These are phyloP conservation scores for Penicillium sclerotiorum DNA, from an alignment of 2,329 filamentous ascomycete genomes.

Conservation along the genomic window DNA sequence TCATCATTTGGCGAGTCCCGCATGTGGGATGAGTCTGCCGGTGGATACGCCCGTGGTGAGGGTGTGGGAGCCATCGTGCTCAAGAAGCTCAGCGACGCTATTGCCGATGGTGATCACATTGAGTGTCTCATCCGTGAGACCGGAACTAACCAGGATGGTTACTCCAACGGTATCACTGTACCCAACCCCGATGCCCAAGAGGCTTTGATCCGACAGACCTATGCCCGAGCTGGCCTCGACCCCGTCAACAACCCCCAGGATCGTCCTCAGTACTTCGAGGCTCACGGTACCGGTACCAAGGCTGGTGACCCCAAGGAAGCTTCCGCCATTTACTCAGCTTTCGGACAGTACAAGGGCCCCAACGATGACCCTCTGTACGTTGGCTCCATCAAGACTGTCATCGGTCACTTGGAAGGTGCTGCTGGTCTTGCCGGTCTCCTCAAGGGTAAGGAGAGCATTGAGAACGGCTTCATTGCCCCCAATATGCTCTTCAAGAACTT, in stretches of 20 bases:
- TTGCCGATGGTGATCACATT: slow-evolving; percentile 48
- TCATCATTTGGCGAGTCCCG: slow-evolving; percentile 53
- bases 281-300: slow-evolving; percentile 60
- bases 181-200: slow-evolving; percentile 38
- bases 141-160: slow-evolving; percentile 34
- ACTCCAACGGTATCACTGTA: slow-evolving; percentile 32
- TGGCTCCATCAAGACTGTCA: slow-evolving; percentile 42
- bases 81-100: slow-evolving; percentile 52
- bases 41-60: slow-evolving; percentile 56
- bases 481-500: slow-evolving; percentile 6
- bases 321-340: slow-evolving; percentile 49
- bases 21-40: slow-evolving; percentile 45
- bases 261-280: slow-evolving; percentile 43
- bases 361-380: slow-evolving; percentile 15
- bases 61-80: slow-evolving; percentile 53
- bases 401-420: slow-evolving; percentile 25
- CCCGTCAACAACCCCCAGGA: background rate
- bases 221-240: slow-evolving; percentile 39
- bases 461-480: slow-evolving; percentile 8
- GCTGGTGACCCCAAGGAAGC: slow-evolving; percentile 62
- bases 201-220: slow-evolving; percentile 38
- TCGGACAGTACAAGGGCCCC: background rate
- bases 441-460: slow-evolving; percentile 15
- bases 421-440: slow-evolving; percentile 16
- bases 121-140: slow-evolving; percentile 36